Base-by-base conservation (phyloP, 148 eudicot genomes). In the Heliamphora exappendiculata region DNA sequence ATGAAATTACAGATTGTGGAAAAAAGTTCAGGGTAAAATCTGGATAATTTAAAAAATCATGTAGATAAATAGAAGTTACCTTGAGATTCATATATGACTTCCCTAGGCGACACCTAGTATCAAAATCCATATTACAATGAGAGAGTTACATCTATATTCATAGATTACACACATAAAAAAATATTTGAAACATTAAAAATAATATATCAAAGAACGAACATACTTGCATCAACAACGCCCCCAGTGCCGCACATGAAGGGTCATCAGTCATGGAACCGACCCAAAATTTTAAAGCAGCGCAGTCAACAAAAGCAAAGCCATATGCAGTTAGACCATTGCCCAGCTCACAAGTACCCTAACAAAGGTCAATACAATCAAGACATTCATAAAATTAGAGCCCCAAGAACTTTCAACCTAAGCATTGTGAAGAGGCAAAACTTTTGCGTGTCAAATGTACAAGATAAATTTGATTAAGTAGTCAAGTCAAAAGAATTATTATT, bases 221-320 rank as follows among this genome's bases (percentile, higher is more conserved):
- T 89, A 93, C 99, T 80, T 95, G 99, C 97, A 93, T 87, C 82
- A 95, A 72, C 80, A 95, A 91, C 81, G 99, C 90, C 88, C 93
- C 97, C 82, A 95, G 76, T 79, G 97, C 92, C 70, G 97, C 93
- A 86, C 85, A 95, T 41, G 99, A 95, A 47, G 89, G 81, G 73
- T 95, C 99, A 87, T 95, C 99, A 68, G 66, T 79, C 72, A 95
- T 86, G 51, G 97, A 93, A 59, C 99, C 97, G 75, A 92, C 86
- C 97, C 97, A 95, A 75, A 95, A 74, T 82, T 85, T 93, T 77
- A 91, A 81, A 70, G 97, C 90, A 88, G 99, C 96, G 85, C 94
- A 92, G 76, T 95, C 97, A 77, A 93, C 97, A 68, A 93, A 95
- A 72, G 99, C 97, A 84, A 95, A 95, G 36, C 99, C 99, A 84